phyloP scores from a whole-genome alignment of 2,329 filamentous ascomycete species.

The Penicillium freii region DNA sequence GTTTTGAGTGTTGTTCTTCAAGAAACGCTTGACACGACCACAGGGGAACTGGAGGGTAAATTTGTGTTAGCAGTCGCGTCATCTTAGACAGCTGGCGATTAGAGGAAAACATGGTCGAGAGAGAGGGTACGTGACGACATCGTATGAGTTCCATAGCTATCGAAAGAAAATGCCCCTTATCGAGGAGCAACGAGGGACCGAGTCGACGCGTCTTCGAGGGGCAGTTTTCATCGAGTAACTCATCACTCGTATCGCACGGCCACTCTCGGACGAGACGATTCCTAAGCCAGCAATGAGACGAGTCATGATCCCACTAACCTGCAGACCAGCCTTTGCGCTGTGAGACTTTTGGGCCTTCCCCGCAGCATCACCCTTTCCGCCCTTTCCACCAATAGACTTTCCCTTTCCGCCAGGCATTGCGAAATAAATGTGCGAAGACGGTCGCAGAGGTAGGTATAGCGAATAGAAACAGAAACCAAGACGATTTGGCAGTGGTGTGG shows the following conservation, averaged over 20 bases:
- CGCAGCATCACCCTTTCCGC: conserved; percentile 74
- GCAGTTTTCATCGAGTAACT: conserved; percentile 7
- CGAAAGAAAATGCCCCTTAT: conserved; percentile 4
- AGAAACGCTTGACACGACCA: conserved; percentile 99
- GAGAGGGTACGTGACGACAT: conserved; percentile 12
- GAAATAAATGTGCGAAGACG: conserved; percentile 21
- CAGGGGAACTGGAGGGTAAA: conserved; percentile 75
- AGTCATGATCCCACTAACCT: conserved; percentile 62
- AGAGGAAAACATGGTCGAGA: not conserved
- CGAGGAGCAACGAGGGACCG: conserved; percentile 11
- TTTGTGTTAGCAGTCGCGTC: conserved; percentile 24
- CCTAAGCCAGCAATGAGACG: not conserved
- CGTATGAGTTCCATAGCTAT: conserved; percentile 2
- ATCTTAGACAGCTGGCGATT: not conserved
- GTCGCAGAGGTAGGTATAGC: conserved; percentile 29
- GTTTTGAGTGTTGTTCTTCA: conserved; percentile 98
- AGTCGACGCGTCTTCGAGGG: conserved; percentile 22
- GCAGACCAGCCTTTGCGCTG: conserved; percentile 89
- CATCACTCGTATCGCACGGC: conserved; percentile 11
- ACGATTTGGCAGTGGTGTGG: conserved; percentile 27
- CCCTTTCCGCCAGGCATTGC: conserved; percentile 86
- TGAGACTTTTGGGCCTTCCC: conserved; percentile 92
- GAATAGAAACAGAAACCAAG: conserved; percentile 25
- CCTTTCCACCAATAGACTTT: conserved; percentile 89
- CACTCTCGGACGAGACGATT: not conserved